Conservation (phyloP, 176 grass and related monocot genomes). For the Oryza australiensis region DNA sequence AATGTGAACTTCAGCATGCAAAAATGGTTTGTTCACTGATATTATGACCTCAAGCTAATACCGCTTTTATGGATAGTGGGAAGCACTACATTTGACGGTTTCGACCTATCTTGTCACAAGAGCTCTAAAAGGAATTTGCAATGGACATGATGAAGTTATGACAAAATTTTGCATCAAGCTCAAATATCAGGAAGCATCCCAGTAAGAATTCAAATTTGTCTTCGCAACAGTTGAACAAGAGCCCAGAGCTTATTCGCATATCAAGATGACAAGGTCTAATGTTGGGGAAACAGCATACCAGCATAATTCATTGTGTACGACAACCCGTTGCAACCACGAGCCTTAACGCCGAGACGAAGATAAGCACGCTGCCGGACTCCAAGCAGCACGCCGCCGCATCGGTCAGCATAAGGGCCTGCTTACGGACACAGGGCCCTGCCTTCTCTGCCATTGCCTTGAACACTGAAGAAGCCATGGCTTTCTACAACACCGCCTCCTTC, state of each 20-base stretch:
- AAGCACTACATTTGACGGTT: not conserved
- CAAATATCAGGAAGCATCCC: not conserved
- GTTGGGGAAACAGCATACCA: conserved; percentile 8
- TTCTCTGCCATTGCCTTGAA: conserved; percentile 55
- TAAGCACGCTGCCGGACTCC: conserved; percentile 50
- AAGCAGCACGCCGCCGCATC: conserved; percentile 52
- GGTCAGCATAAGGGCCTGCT: conserved; percentile 55
- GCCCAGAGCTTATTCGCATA: not conserved
- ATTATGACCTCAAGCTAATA: not conserved
- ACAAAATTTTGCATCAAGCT: not conserved
- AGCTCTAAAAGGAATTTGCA: not conserved
- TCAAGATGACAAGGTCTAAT: not conserved
- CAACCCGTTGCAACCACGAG: conserved; percentile 70
- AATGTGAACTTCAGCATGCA: not conserved
- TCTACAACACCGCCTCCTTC: not conserved
- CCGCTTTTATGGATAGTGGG: not conserved
- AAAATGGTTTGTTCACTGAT: not conserved
- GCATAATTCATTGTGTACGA: conserved; percentile 72
- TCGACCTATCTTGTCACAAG: not conserved
- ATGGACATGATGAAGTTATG: not conserved
- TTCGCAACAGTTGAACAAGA: not conserved
- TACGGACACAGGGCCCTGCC: conserved; percentile 38
- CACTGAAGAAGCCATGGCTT: conserved; percentile 34
- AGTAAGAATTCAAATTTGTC: no score
- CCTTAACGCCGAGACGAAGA: conserved; percentile 60